Base-by-base conservation (phyloP, 345 rosid genomes). In the Triadica sebifera region DNA sequence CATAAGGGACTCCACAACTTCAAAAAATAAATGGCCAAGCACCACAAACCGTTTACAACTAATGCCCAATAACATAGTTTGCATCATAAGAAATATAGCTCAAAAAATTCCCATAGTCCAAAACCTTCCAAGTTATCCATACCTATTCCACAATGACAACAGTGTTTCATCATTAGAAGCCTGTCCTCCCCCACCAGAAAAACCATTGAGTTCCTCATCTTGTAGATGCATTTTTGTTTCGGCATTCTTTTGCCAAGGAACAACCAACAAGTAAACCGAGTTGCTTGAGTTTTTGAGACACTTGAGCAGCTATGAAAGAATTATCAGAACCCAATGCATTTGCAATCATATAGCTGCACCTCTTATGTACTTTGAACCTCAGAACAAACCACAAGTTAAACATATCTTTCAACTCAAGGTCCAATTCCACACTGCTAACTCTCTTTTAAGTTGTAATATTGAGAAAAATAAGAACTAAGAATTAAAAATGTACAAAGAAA, bases 211-310 rank as follows among this genome's bases (percentile, higher is more conserved):
- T 68, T 83, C 82, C 74, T 87, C 88, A 50, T 92, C 91, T 78
- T 86, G 82, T 79, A 84, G 70, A 76, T 74, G 81, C 83, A 79
- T 72, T 76, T 72, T 67, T 24, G 74, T 84, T 79, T 87, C 25
- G 52, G 85, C 74, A 69, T 52, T 85, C 80, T 85, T 86, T 66
- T 72, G 74, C 65, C 41, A 77, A 64, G 88, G 87, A 76, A 79
- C 81, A n/a, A n/a, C n/a, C n/a, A n/a, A 72, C 22, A 79, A n/a
- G n/a, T 61, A 94, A 77, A 61, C 96, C 97, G 43, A 95, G 94
- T 85, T 93, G 97, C 84, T 88, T 92, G 60, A 94, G 86, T 76
- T 87, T 87, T 70, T 90, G 89, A 43, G 96, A 84, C 78, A 95
- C 77, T 82, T 95, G 96, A 20, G 93, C 91, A 78, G 91, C 82